Percentiles rank a stretch among this genome's conserved stretches.
These are phyloP conservation scores for Mortierella claussenii DNA, from an alignment of 192 early-diverging fungal genomes.

Conservation along the genomic window DNA sequence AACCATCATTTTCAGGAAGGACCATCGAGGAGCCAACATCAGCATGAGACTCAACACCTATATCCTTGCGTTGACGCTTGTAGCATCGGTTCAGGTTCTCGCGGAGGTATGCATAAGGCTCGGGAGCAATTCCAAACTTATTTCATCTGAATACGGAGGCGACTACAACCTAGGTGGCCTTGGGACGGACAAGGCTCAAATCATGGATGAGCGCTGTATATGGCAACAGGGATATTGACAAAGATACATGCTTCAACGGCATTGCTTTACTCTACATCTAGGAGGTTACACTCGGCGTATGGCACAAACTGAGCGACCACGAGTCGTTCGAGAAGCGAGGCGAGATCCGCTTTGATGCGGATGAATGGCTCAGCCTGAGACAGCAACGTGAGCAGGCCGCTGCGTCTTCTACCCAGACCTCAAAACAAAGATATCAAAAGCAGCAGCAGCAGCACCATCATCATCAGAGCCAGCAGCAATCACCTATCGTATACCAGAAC, in stretches of 20 bases:
- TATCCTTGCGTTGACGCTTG: slow-evolving; percentile 41
- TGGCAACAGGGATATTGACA: background rate
- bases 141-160: no score
- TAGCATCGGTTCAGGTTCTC: slow-evolving; percentile 36
- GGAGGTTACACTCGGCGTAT: slow-evolving; percentile 50
- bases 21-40: no score
- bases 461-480: slow-evolving; percentile 3
- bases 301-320: slow-evolving; percentile 49
- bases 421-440: slow-evolving; percentile 8
- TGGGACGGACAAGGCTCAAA: background rate
- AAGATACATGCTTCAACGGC: background rate
- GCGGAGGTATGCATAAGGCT: slow-evolving; percentile 52
- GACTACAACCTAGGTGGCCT: background rate
- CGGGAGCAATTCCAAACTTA: no score
- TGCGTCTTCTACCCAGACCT: background rate
- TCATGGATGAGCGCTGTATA: background rate
- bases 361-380: slow-evolving; percentile 19
- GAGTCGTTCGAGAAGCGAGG: slow-evolving; percentile 49
- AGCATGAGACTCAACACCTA: slow-evolving; percentile 43
- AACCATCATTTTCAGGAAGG: no score
- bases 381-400: slow-evolving; percentile 7
- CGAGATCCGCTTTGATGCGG: slow-evolving; percentile 39
- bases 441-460: slow-evolving; percentile 22
- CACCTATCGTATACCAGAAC: slow-evolving; percentile 19
- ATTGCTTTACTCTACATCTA: background rate